These are phyloP conservation scores for Cinnamomum chago DNA, from an alignment of 164 flowering plant species.

Conservation along the genomic window DNA sequence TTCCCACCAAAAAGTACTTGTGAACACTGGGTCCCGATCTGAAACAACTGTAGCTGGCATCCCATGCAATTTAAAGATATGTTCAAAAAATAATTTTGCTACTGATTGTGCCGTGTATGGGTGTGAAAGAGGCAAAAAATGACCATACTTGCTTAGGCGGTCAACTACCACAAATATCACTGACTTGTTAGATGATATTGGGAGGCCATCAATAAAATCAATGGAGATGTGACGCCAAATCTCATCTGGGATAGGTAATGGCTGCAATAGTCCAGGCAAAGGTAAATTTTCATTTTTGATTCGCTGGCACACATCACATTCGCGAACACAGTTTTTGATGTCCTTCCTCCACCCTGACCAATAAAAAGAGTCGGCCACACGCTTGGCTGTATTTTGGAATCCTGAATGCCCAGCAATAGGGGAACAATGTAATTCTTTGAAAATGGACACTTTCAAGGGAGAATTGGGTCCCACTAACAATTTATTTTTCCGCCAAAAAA, in stretches of 20 bases:
- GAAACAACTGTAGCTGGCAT: background rate
- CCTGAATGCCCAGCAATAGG: too few species aligned
- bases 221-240: background rate
- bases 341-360: background rate
- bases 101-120: background rate
- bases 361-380: background rate
- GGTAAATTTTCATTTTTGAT: background rate
- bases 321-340: background rate
- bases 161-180: background rate
- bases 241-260: too few species aligned
- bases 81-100: background rate
- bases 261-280: background rate
- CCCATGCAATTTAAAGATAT: background rate
- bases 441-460: too few species aligned
- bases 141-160: too few species aligned
- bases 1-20: conserved; percentile 1
- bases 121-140: background rate
- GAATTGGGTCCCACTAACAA: too few species aligned
- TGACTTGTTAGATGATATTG: background rate
- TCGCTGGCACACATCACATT: background rate
- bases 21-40: background rate
- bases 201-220: background rate
- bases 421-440: background rate
- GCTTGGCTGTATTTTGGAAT: too few species aligned
- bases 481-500: too few species aligned